Evolutionary conservation across 2,329 filamentous ascomycete genomes (phyloP).

Genomic region (Alternaria viburni): DNA sequence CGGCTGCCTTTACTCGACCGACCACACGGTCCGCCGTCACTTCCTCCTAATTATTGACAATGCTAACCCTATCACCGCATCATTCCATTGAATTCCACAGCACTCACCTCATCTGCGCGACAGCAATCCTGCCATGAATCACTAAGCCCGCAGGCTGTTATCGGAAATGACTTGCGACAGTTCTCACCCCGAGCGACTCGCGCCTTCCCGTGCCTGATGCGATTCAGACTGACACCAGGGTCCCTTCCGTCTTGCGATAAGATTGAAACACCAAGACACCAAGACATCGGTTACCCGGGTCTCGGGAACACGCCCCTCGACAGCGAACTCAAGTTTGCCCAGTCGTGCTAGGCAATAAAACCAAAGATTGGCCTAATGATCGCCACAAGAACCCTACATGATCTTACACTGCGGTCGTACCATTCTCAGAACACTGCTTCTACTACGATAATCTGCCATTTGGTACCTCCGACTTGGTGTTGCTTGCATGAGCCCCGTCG

Average conservation of each 20-base stretch:
- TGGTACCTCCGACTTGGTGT: slow-evolving; percentile 1
- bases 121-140: not conserved
- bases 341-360: slow-evolving; percentile 5
- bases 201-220: not conserved
- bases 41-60: not conserved
- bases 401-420: not conserved
- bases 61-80: not conserved
- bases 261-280: not conserved
- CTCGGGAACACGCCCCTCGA: not conserved
- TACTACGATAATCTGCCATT: not conserved
- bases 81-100: not conserved
- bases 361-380: not conserved
- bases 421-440: slow-evolving; percentile 1
- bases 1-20: not conserved
- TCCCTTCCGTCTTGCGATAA: slow-evolving; percentile 1
- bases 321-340: slow-evolving; percentile 1
- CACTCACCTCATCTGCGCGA: not conserved
- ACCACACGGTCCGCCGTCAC: not conserved
- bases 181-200: not conserved
- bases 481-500: slow-evolving; percentile 2
- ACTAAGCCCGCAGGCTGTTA: slow-evolving; percentile 1
- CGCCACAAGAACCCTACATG: not conserved
- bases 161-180: not conserved
- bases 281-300: slow-evolving; percentile 5
- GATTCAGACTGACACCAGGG: not conserved